Base-by-base conservation (phyloP, 2,329 filamentous ascomycete genomes). In the Xenosphaeropsis pyriputrescens region DNA sequence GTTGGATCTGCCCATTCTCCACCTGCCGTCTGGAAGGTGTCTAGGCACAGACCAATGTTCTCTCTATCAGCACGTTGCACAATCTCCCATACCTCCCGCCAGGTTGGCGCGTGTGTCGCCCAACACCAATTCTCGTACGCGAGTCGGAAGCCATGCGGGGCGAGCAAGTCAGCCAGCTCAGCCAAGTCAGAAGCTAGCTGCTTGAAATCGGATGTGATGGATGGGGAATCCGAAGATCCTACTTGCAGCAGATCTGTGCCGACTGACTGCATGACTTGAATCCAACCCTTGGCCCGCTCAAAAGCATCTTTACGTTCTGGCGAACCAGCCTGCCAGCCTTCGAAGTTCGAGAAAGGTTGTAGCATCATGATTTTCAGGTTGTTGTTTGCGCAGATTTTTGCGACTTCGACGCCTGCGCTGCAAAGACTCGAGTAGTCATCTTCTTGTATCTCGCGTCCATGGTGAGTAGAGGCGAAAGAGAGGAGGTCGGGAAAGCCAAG, bases 51-150 rank as follows among this genome's bases (percentile, higher is more conserved):
- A 0, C 82, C 81, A 9, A 85, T 62, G 43, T 88, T 86, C 0
- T 65, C 62, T 2, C 75, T 58, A 45, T 82, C 59, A 2, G 76
- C 77, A 33, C 63, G 63, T 43, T 68, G 50, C 4, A 84, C 76
- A 11, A 86, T 76, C 2, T 70, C 59, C 78, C 79, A 86, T 1
- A 77, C 75, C 35, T 76, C 66, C 44, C 68, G 70, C 82, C 81
- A 89, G 1, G 60, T 65, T 0, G 76, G 70, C 0, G 79, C 77
- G 35, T 75, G 70, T 0, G 79, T 83, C 0, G 75, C 75, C 82
- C 81, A 88, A 57, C 80, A 85, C 79, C 80, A 86, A 51, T 86
- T 85, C 57, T 88, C 81, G 47, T 86, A 88, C 0, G 80, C 79
- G 14, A 88, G 59, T 6, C 70, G 65, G 51, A 75, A 71, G 0